phyloP scores from a whole-genome alignment of 148 eudicot species.

The Oxyria digyna region DNA sequence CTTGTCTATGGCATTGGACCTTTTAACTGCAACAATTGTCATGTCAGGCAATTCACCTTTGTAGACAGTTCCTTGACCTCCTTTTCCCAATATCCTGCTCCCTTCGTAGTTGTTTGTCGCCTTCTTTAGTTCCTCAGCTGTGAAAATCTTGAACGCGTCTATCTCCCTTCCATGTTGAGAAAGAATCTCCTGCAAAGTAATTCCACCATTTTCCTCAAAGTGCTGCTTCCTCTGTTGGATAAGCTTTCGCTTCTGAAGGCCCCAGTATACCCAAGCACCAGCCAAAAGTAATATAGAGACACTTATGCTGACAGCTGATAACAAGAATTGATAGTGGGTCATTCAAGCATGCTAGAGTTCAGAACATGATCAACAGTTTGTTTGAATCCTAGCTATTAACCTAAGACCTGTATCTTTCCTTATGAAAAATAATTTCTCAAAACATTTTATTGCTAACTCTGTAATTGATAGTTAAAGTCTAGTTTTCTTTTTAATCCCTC shows the following conservation, averaged over 20 bases:
- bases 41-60: not conserved
- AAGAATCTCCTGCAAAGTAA: not conserved
- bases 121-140: not conserved
- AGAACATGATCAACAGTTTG: too few species aligned
- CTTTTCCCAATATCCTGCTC: constrained; percentile 1
- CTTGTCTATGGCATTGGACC: constrained; percentile 7
- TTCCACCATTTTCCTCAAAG: not conserved
- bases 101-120: not conserved
- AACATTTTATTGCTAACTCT: too few species aligned
- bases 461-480: too few species aligned
- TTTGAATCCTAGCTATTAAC: too few species aligned
- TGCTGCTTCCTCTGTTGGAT: not conserved
- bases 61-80: constrained; percentile 10
- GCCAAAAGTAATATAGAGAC: not conserved
- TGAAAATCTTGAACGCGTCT: not conserved
- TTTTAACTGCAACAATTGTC: not conserved
- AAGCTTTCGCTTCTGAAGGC: not conserved
- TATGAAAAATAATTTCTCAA: too few species aligned
- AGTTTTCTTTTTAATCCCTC: too few species aligned
- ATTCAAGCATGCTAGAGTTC: too few species aligned
- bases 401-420: too few species aligned
- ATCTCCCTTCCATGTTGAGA: not conserved
- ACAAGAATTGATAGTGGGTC: not conserved
- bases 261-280: not conserved
- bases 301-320: not conserved